Evolutionary conservation across 2,329 filamentous ascomycete genomes (phyloP).

Genomic region (Penicillium freii): DNA sequence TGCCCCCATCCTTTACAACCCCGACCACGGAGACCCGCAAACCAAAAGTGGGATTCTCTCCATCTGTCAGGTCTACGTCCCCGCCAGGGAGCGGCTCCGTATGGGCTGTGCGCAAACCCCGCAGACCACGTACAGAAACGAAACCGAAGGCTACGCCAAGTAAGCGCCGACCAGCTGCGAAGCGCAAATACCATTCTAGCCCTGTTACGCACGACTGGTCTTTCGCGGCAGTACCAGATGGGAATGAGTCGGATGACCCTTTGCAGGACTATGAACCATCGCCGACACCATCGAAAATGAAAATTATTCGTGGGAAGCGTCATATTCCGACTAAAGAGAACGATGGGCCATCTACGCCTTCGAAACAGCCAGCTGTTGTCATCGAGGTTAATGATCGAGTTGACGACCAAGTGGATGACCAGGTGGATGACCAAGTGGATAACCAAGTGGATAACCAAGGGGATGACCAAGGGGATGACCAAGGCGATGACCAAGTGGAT

Average conservation of each 20-base stretch:
- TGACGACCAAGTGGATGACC: neutral
- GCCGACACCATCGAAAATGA: slow-evolving; percentile 26
- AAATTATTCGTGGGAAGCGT: slow-evolving; percentile 26
- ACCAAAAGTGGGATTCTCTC: slow-evolving; percentile 8
- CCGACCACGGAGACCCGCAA: slow-evolving; percentile 16
- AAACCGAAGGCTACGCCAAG: slow-evolving; percentile 22
- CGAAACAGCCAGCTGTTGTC: neutral
- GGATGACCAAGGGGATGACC: neutral
- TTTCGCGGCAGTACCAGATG: slow-evolving; percentile 35
- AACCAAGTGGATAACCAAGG: neutral
- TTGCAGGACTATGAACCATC: slow-evolving; percentile 38
- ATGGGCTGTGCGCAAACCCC: slow-evolving; percentile 36
- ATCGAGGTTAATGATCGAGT: neutral
- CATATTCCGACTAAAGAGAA: slow-evolving; percentile 1
- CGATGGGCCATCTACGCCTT: neutral
- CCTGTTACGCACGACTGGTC: slow-evolving; percentile 37
- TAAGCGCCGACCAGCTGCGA: slow-evolving; percentile 18
- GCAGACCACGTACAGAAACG: slow-evolving; percentile 26
- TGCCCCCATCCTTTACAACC: slow-evolving; percentile 20
- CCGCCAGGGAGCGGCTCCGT: slow-evolving; percentile 38
- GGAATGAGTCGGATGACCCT: slow-evolving; percentile 45
- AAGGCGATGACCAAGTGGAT: neutral
- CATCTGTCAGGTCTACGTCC: slow-evolving; percentile 27
- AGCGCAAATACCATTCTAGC: slow-evolving; percentile 30
- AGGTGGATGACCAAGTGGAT: neutral